A percentile compares a stretch with the other conserved stretches of the same genome.
Evolutionary conservation across 495 filamentous ascomycete species (phyloP).

Genomic region (Hyaloscypha hepaticicola): DNA sequence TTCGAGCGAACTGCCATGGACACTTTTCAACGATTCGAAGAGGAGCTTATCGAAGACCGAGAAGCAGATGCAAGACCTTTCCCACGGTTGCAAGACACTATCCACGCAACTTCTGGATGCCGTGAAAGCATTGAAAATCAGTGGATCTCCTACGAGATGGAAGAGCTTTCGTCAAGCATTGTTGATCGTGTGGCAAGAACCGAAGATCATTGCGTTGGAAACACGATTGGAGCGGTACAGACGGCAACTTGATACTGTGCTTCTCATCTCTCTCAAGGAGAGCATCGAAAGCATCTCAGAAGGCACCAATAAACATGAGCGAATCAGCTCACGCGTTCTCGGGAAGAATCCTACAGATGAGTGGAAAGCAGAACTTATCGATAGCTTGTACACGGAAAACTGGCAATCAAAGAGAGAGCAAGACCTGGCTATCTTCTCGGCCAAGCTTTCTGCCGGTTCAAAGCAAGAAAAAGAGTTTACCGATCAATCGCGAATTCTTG

Average conservation of each 20-base stretch:
- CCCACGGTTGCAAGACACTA: neutral
- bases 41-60: neutral
- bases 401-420: neutral
- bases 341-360: too few species aligned
- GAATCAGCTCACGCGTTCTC: too few species aligned
- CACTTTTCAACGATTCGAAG: neutral
- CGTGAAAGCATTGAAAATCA: neutral
- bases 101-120: neutral
- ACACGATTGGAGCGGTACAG: neutral
- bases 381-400: neutral
- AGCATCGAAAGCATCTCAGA: neutral
- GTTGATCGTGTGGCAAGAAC: neutral
- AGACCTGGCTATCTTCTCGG: neutral
- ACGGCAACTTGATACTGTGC: neutral
- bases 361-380: neutral
- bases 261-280: neutral
- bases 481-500: neutral
- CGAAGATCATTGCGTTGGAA: neutral
- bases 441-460: neutral
- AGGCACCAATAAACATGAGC: too few species aligned
- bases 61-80: neutral
- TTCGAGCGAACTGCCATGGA: neutral
- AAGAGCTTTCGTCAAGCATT: neutral
- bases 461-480: neutral
- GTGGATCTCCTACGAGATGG: neutral